Conservation (phyloP, 2,329 filamentous ascomycete species). For the Byssothecium circinans region DNA sequence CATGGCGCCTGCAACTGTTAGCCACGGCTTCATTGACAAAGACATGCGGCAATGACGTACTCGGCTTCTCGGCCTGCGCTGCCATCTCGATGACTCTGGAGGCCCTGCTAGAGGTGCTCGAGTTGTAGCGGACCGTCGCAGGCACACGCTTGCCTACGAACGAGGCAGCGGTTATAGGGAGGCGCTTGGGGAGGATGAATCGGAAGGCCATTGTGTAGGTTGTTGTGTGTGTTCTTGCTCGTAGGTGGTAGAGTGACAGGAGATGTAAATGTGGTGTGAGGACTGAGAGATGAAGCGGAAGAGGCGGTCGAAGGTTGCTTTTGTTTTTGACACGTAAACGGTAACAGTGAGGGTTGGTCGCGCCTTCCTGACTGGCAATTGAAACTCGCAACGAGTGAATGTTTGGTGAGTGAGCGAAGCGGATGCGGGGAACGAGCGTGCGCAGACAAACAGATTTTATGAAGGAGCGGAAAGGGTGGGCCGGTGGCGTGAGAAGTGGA, state of each 20-base stretch:
- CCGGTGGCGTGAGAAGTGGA: neutral
- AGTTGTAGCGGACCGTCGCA: slow-evolving; percentile 35
- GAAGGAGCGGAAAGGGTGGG: slow-evolving; percentile 8
- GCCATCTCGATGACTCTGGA: slow-evolving; percentile 36
- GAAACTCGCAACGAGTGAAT: neutral
- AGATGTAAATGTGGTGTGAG: neutral
- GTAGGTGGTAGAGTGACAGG: neutral
- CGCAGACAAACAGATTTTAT: slow-evolving; percentile 3
- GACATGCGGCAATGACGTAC: slow-evolving; percentile 12
- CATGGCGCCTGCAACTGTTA: slow-evolving; percentile 16
- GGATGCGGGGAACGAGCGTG: slow-evolving; percentile 3
- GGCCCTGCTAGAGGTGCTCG: slow-evolving; percentile 23
- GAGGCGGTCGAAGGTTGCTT: neutral
- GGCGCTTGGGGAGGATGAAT: slow-evolving; percentile 19
- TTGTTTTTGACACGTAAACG: neutral
- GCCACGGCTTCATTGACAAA: slow-evolving; percentile 1
- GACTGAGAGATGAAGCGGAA: neutral
- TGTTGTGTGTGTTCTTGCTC: neutral
- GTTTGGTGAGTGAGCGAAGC: slow-evolving; percentile 1
- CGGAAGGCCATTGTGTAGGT: slow-evolving; percentile 15
- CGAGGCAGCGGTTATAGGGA: slow-evolving; percentile 25
- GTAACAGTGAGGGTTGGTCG: neutral
- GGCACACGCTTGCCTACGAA: slow-evolving; percentile 21
- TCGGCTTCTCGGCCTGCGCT: slow-evolving; percentile 32
- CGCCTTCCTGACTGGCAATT: neutral